Evolutionary conservation across 768 basidiomycete species (phyloP).

Genomic region (Termitomyces sp.): DNA sequence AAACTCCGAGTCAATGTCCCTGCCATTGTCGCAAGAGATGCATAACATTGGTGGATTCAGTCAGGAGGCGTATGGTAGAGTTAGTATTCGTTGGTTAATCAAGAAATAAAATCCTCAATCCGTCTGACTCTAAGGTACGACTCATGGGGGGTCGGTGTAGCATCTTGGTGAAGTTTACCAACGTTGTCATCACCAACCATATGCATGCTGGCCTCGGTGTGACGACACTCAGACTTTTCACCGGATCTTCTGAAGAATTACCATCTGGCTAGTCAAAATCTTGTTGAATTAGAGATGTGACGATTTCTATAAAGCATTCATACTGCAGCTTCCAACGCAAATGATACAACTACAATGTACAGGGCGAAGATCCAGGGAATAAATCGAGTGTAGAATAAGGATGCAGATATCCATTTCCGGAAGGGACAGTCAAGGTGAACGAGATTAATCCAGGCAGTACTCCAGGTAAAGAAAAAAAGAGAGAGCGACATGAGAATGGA

Average conservation of each 20-base stretch:
- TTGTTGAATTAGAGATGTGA: neutral
- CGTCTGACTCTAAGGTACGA: too few species aligned
- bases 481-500: neutral
- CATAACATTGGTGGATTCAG: too few species aligned
- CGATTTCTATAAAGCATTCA: neutral
- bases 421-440: neutral
- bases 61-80: too few species aligned
- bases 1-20: neutral
- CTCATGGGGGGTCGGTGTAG: too few species aligned
- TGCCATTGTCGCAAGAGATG: neutral
- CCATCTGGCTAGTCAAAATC: neutral
- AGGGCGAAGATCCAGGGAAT: neutral
- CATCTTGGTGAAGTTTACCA: too few species aligned
- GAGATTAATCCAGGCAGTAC: neutral
- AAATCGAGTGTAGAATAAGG: neutral
- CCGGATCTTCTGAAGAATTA: neutral
- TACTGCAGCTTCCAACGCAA: neutral
- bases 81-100: too few species aligned
- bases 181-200: too few species aligned
- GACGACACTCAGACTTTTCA: neutral
- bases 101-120: too few species aligned
- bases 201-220: too few species aligned
- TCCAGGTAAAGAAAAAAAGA: neutral
- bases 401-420: neutral
- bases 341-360: neutral